Evolutionary conservation across 2,329 filamentous ascomycete genomes (phyloP).

Genomic region (Ophiocordyceps sinensis): DNA sequence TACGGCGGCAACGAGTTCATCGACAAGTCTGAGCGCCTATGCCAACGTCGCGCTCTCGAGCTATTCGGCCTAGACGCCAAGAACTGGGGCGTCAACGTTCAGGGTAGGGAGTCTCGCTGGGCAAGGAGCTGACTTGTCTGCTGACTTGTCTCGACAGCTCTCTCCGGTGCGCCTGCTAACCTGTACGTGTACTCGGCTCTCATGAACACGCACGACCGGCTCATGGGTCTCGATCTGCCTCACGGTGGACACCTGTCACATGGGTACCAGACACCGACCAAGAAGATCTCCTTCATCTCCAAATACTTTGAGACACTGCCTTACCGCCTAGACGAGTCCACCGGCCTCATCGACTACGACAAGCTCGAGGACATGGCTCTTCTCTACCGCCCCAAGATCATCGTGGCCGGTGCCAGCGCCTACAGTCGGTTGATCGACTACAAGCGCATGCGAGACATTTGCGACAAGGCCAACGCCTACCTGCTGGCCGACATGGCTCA

Average conservation of each 20-base stretch:
- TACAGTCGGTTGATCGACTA: conserved; percentile 97
- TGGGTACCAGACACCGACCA: conserved; percentile 88
- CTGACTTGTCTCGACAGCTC: conserved; percentile 32
- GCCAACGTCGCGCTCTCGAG: conserved; percentile 79
- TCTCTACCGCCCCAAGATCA: conserved; percentile 87
- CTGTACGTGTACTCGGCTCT: conserved; percentile 92
- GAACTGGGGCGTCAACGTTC: conserved; percentile 95
- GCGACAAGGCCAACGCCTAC: conserved; percentile 84
- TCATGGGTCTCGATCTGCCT: conserved; percentile 94
- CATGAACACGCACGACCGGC: conserved; percentile 79
- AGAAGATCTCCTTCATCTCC: conserved; percentile 94
- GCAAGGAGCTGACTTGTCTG: neutral
- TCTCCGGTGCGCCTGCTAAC: conserved; percentile 64
- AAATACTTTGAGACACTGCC: conserved; percentile 98
- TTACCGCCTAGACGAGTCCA: conserved; percentile 80
- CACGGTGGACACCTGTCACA: conserved; percentile 94
- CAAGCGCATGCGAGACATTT: conserved; percentile 76
- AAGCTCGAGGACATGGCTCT: conserved; percentile 75
- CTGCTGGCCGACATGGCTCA: conserved; percentile 94
- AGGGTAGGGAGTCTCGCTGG: conserved; percentile 39
- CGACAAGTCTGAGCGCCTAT: conserved; percentile 76
- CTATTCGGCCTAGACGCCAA: conserved; percentile 71
- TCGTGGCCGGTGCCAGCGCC: conserved; percentile 87
- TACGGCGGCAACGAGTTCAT: conserved; percentile 97
- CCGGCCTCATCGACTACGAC: conserved; percentile 90